Percentiles rank a stretch among this genome's conserved stretches.
phyloP scores from a whole-genome alignment of 495 filamentous ascomycete genomes.

The Elasticomyces elasticus region DNA sequence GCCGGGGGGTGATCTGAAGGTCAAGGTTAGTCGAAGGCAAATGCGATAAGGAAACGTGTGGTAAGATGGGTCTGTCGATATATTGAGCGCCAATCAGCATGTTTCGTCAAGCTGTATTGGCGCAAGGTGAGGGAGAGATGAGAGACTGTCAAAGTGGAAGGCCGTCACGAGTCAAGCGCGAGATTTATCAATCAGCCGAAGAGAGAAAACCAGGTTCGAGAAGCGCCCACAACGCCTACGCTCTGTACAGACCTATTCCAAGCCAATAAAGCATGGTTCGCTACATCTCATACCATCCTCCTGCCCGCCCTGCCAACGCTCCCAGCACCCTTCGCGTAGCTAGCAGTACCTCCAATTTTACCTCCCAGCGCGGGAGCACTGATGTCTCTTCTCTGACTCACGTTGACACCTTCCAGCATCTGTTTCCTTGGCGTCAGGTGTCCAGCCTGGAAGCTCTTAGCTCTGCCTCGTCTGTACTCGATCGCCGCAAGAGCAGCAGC shows the following conservation, averaged over 20 bases:
- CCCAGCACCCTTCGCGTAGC: background rate
- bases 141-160: too few species aligned
- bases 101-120: too few species aligned
- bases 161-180: too few species aligned
- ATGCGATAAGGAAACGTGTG: too few species aligned
- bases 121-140: too few species aligned
- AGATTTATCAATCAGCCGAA: too few species aligned
- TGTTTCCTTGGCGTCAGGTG: slow-evolving; percentile 31
- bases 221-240: background rate
- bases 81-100: too few species aligned
- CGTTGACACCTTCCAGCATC: slow-evolving; percentile 26
- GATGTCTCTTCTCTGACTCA: slow-evolving; percentile 29
- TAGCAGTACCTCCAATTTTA: slow-evolving; percentile 4
- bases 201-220: too few species aligned
- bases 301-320: slow-evolving; percentile 15
- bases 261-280: background rate
- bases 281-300: slow-evolving; percentile 1
- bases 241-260: background rate
- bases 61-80: too few species aligned
- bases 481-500: slow-evolving; percentile 34
- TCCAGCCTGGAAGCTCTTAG: slow-evolving; percentile 31
- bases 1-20: slow-evolving; percentile 20
- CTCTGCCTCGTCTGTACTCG: slow-evolving; percentile 30
- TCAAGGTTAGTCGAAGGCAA: slow-evolving; percentile 11
- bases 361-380: slow-evolving; percentile 31